Percentiles rank a stretch among this genome's conserved stretches.
These are phyloP conservation scores for Chytriomyces sp. DNA, from an alignment of 192 early-diverging fungal species.

Conservation along the genomic window DNA sequence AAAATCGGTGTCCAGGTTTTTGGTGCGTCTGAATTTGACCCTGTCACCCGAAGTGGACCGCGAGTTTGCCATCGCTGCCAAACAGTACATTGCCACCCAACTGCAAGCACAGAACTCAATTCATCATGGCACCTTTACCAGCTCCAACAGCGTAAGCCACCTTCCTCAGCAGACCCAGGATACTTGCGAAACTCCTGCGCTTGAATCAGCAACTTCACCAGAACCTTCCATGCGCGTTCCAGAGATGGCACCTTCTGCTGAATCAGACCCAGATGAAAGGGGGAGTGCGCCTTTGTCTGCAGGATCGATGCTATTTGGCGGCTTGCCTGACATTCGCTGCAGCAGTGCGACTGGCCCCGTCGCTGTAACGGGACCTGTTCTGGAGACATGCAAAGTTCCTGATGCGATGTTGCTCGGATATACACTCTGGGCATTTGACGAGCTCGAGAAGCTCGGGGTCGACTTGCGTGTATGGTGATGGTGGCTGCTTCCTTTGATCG, in stretches of 20 bases:
- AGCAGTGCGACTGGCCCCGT: neutral
- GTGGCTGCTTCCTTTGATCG: too few relatives aligned
- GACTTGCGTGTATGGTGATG: too few relatives aligned
- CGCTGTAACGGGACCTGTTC: neutral
- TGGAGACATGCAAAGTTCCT: conserved; percentile 1
- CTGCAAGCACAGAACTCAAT: too few relatives aligned
- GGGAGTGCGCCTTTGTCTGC: neutral
- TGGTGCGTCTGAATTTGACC: too few relatives aligned
- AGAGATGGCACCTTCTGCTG: conserved; percentile 4
- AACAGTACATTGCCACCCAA: too few relatives aligned
- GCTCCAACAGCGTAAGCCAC: neutral
- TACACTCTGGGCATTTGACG: conserved; percentile 20
- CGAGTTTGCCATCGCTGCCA: too few relatives aligned
- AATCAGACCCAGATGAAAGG: neutral
- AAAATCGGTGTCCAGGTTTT: too few relatives aligned
- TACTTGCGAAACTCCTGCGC: neutral
- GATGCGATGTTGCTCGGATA: conserved; percentile 6
- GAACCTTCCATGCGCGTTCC: neutral
- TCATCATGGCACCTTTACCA: neutral
- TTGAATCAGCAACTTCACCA: neutral
- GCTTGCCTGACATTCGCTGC: neutral
- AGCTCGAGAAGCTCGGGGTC: conserved; percentile 16
- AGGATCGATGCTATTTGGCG: neutral
- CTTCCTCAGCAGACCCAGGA: neutral
- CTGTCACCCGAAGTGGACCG: too few relatives aligned